Conservation (phyloP, 768 basidiomycete genomes). For the Boletales sp. region DNA sequence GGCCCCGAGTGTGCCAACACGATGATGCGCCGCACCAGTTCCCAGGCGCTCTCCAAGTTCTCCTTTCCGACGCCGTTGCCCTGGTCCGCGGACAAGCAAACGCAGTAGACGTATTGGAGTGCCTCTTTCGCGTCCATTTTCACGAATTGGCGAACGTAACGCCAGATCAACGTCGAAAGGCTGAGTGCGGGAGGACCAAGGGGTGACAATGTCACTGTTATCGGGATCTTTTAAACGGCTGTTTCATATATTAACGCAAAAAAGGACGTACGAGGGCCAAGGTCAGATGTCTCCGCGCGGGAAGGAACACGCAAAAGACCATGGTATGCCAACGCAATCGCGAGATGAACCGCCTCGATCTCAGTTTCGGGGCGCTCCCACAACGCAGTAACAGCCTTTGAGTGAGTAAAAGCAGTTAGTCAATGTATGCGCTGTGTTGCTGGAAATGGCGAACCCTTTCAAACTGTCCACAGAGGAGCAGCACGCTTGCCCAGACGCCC, state of each 20-base stretch:
- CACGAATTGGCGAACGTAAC: slow-evolving; percentile 89
- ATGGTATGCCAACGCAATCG: slow-evolving; percentile 91
- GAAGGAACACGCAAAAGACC: slow-evolving; percentile 55
- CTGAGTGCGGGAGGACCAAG: slow-evolving; percentile 68
- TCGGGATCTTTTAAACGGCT: background rate
- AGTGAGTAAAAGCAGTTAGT: slow-evolving; percentile 1
- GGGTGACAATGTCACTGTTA: slow-evolving; percentile 68
- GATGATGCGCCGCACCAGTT: slow-evolving; percentile 73
- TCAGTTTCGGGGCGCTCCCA: slow-evolving; percentile 86
- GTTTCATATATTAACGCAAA: too few relatives aligned
- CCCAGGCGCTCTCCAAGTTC: slow-evolving; percentile 80
- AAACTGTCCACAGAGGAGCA: slow-evolving; percentile 92
- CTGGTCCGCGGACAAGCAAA: slow-evolving; percentile 76
- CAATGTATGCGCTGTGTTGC: too few relatives aligned
- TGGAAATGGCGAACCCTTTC: slow-evolving; percentile 46
- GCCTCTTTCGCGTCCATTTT: slow-evolving; percentile 93
- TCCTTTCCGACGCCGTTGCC: slow-evolving; percentile 70
- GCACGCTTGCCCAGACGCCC: slow-evolving; percentile 76
- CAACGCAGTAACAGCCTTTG: slow-evolving; percentile 83
- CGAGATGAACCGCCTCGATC: slow-evolving; percentile 92
- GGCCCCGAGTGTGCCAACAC: slow-evolving; percentile 74
- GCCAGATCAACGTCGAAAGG: slow-evolving; percentile 83
- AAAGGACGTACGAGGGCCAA: too few relatives aligned
- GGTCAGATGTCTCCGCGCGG: too few relatives aligned
- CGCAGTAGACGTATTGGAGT: slow-evolving; percentile 89